Evolutionary conservation across 225 moss, liverwort and hornwort species (phyloP).

Genomic region (Physcomitrium patens): DNA sequence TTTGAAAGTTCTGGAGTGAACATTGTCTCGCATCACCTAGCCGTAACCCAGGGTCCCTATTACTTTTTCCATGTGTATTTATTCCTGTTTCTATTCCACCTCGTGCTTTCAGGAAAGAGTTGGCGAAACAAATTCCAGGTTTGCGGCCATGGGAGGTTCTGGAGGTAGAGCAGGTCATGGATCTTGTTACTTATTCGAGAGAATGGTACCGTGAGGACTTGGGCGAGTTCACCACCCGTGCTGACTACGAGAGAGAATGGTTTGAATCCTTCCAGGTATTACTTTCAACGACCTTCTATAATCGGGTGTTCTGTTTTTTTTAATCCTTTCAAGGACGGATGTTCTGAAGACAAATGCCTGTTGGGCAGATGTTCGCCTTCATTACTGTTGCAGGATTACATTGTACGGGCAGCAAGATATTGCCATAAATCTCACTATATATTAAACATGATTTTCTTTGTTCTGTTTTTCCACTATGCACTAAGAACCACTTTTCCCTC

Average conservation of each 20-base stretch:
- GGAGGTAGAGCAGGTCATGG: slow-evolving; percentile 97
- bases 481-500: background rate
- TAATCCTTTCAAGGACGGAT: background rate
- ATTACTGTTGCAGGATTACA: too few species aligned
- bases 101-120: slow-evolving; percentile 63
- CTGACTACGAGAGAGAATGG: slow-evolving; percentile 96
- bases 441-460: too few species aligned
- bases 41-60: background rate
- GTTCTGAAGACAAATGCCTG: background rate
- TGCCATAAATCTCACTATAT: too few species aligned
- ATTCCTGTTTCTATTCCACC: background rate
- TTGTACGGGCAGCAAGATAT: too few species aligned
- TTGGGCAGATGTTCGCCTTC: background rate
- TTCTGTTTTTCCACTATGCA: background rate
- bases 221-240: slow-evolving; percentile 94
- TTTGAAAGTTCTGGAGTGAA: too few species aligned
- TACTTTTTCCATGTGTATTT: background rate
- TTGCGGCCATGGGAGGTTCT: slow-evolving; percentile 98
- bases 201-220: slow-evolving; percentile 96
- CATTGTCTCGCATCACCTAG: too few species aligned
- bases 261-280: slow-evolving; percentile 95
- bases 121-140: slow-evolving; percentile 91
- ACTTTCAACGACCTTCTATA: background rate
- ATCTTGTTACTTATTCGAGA: slow-evolving; percentile 81
- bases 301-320: background rate